A percentile compares a stretch with the other conserved stretches of the same genome.
phyloP scores from a whole-genome alignment of 768 basidiomycete species.

The Podaxis rugospora region DNA sequence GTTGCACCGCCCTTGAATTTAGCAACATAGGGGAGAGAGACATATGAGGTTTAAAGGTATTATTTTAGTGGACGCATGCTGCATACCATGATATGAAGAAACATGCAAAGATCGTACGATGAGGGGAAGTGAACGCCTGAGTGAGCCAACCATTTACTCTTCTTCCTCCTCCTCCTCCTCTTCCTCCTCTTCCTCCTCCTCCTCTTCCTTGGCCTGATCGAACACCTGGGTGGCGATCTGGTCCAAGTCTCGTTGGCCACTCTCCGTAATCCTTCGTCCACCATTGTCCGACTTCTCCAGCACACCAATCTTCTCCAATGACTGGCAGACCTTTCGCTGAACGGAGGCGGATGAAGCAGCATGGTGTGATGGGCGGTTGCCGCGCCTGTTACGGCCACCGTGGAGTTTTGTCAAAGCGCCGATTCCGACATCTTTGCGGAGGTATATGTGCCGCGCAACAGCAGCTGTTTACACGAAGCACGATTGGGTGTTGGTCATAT shows the following conservation, averaged over 20 bases:
- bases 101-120: conserved; percentile 36
- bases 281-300: conserved; percentile 92
- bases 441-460: conserved; percentile 98
- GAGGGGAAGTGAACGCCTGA: conserved; percentile 9
- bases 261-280: conserved; percentile 93
- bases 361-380: conserved; percentile 96
- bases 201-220: conserved; percentile 70
- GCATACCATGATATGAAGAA: conserved; percentile 33
- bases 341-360: conserved; percentile 80
- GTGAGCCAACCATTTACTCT: conserved; percentile 31
- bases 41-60: conserved; percentile 14
- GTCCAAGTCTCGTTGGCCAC: conserved; percentile 93
- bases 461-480: conserved; percentile 56
- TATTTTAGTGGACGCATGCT: conserved; percentile 36
- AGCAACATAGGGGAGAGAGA: conserved; percentile 1
- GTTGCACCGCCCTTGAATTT: background rate
- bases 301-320: conserved; percentile 98
- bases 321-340: conserved; percentile 94
- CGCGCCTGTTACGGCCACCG: conserved; percentile 93
- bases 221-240: conserved; percentile 90
- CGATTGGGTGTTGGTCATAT: conserved; percentile 1
- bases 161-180: conserved; percentile 62
- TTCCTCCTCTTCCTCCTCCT: conserved; percentile 71
- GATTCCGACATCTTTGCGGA: conserved; percentile 95
- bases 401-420: conserved; percentile 94